Conservation (phyloP, 2,329 filamentous ascomycete genomes). For the Hirsutella thompsonii region DNA sequence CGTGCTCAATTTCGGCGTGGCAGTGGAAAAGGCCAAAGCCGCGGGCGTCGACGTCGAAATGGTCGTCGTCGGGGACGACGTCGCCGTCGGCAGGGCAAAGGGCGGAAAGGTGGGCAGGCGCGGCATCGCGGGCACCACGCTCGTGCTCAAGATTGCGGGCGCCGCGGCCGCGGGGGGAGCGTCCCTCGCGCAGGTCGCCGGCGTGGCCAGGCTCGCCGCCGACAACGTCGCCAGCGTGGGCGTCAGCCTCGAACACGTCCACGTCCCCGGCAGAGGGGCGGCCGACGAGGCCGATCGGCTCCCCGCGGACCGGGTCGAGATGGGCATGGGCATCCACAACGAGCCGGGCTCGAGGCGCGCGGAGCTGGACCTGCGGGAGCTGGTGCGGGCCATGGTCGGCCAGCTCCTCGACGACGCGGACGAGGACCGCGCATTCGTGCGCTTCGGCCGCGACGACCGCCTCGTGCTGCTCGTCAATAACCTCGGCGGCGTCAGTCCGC, state of each 20-base stretch:
- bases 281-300: constrained; percentile 39
- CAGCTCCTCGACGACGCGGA: constrained; percentile 56
- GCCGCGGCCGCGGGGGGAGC: constrained; percentile 64
- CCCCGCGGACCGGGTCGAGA: constrained; percentile 43
- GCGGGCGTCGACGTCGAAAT: constrained; percentile 70
- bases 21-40: constrained; percentile 80
- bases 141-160: constrained; percentile 84
- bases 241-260: constrained; percentile 79
- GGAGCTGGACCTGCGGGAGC: constrained; percentile 35
- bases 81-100: constrained; percentile 68
- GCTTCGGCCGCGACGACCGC: constrained; percentile 46
- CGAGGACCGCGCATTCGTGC: constrained; percentile 56
- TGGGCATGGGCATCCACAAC: constrained; percentile 72
- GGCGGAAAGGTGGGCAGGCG: constrained; percentile 86
- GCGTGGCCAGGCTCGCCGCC: constrained; percentile 57
- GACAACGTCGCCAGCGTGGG: constrained; percentile 76
- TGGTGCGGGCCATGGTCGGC: constrained; percentile 53
- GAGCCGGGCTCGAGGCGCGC: constrained; percentile 45
- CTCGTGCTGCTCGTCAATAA: constrained; percentile 64
- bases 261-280: constrained; percentile 65
- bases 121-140: constrained; percentile 81
- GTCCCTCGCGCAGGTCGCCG: constrained; percentile 56
- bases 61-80: constrained; percentile 86
- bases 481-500: constrained; percentile 57
- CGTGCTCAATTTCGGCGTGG: constrained; percentile 86